Conservation (phyloP, 1,284 basidiomycete species). For the Malassezia obtusa region DNA sequence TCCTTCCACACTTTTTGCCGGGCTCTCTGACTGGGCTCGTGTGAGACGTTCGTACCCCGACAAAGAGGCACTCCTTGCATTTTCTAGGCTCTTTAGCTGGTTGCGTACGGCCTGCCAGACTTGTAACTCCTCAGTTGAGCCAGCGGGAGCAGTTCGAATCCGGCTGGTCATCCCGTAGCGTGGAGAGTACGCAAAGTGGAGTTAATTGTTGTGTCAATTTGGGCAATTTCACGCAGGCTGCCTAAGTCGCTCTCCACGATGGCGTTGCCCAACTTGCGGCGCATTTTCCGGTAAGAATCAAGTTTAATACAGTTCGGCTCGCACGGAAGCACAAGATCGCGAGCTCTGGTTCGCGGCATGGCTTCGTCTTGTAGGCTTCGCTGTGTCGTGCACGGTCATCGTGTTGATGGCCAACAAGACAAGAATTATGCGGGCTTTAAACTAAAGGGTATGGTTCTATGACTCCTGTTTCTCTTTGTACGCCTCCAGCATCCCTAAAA, state of each 20-base stretch:
- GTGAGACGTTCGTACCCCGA: constrained; percentile 24
- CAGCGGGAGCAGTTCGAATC: not conserved
- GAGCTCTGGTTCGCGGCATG: constrained; percentile 6
- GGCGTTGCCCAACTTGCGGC: constrained; percentile 16
- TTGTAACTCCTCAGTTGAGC: constrained; percentile 28
- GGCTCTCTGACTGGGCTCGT: constrained; percentile 22
- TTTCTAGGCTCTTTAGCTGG: constrained; percentile 34
- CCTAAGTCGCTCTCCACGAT: constrained; percentile 1
- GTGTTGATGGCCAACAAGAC: not conserved
- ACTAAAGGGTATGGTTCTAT: not conserved
- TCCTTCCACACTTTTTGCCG: constrained; percentile 20
- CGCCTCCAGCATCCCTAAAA: constrained; percentile 24
- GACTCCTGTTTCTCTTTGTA: not conserved
- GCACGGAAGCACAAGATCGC: constrained; percentile 8
- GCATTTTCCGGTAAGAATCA: constrained; percentile 13
- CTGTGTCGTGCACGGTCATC: constrained; percentile 1
- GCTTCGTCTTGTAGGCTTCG: constrained; percentile 10
- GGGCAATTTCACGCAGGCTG: not conserved
- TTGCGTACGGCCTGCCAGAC: constrained; percentile 38
- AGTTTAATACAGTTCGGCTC: constrained; percentile 2
- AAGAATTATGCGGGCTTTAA: not conserved
- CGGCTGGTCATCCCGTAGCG: constrained; percentile 7
- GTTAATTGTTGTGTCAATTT: too few species aligned
- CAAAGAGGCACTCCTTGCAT: constrained; percentile 25
- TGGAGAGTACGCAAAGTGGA: not conserved